These are phyloP conservation scores for Apophysomyces sp. DNA, from an alignment of 371 early-diverging fungal genomes.

Conservation along the genomic window DNA sequence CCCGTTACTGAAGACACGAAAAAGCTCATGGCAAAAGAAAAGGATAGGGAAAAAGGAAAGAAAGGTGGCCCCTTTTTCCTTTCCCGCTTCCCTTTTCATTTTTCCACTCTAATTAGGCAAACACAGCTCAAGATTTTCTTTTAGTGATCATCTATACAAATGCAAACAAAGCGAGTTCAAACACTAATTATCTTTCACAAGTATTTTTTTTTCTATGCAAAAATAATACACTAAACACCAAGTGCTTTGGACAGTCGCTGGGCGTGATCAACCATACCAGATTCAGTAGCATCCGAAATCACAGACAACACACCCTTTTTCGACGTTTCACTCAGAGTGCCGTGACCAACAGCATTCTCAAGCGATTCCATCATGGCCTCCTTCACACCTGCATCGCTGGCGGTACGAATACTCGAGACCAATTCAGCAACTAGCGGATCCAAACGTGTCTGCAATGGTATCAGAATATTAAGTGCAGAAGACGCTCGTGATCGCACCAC, in stretches of 20 bases:
- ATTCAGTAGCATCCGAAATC: slow-evolving; percentile 30
- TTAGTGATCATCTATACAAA: too few relatives aligned
- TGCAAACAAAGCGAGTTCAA: background rate
- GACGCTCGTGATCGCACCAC: slow-evolving; percentile 82
- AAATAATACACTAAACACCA: background rate
- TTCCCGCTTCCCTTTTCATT: background rate
- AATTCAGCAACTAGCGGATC: slow-evolving; percentile 89
- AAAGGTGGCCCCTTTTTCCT: background rate
- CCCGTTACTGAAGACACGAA: background rate
- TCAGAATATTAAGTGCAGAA: slow-evolving; percentile 74
- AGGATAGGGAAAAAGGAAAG: background rate
- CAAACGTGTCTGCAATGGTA: slow-evolving; percentile 79
- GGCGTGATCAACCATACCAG: slow-evolving; percentile 22
- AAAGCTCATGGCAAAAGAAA: slow-evolving; percentile 7
- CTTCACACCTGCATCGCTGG: slow-evolving; percentile 44
- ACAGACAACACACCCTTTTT: slow-evolving; percentile 55
- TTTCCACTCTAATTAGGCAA: background rate
- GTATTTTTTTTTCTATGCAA: background rate
- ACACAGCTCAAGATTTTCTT: background rate
- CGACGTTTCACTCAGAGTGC: slow-evolving; percentile 61
- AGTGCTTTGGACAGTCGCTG: slow-evolving; percentile 21
- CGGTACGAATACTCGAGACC: slow-evolving; percentile 68
- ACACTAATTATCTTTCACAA: slow-evolving; percentile 8
- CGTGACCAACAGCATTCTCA: slow-evolving; percentile 53
- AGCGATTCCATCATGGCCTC: slow-evolving; percentile 74